A percentile compares a stretch with the other conserved stretches of the same genome.
Conservation (phyloP, 2,329 filamentous ascomycete species). For the Botryotinia calthae region DNA sequence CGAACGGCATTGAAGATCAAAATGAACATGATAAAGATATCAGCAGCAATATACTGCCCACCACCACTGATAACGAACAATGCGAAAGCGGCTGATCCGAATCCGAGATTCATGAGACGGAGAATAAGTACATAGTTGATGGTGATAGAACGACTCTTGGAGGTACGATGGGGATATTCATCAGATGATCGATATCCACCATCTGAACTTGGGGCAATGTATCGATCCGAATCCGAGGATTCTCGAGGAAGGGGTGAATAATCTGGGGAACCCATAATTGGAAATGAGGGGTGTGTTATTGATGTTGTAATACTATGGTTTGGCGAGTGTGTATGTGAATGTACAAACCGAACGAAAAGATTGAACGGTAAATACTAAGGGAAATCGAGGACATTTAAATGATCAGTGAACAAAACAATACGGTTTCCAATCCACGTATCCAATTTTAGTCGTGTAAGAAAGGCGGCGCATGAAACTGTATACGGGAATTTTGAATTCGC, state of each 20-base stretch:
- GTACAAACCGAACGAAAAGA: neutral
- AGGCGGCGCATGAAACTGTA: neutral
- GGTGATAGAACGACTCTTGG: neutral
- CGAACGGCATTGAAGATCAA: constrained; percentile 1
- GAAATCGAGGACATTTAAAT: neutral
- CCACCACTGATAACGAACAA: neutral
- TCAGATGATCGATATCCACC: neutral
- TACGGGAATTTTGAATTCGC: neutral
- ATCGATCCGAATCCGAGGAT: constrained; percentile 10
- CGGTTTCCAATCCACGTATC: neutral
- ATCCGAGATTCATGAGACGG: neutral
- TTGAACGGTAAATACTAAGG: neutral
- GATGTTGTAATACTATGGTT: neutral
- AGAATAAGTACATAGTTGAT: constrained; percentile 6
- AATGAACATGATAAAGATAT: neutral
- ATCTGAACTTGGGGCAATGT: neutral
- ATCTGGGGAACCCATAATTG: constrained; percentile 10
- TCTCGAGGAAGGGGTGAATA: constrained; percentile 1
- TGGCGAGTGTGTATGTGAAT: neutral
- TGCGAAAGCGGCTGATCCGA: constrained; percentile 3
- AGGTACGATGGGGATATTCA: neutral
- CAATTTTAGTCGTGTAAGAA: neutral
- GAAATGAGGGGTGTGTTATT: neutral
- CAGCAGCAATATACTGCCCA: neutral
- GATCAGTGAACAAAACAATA: neutral